A percentile compares a stretch with the other conserved stretches of the same genome.
These are phyloP conservation scores for Russula sp. DNA, from an alignment of 768 basidiomycete species.

Conservation along the genomic window DNA sequence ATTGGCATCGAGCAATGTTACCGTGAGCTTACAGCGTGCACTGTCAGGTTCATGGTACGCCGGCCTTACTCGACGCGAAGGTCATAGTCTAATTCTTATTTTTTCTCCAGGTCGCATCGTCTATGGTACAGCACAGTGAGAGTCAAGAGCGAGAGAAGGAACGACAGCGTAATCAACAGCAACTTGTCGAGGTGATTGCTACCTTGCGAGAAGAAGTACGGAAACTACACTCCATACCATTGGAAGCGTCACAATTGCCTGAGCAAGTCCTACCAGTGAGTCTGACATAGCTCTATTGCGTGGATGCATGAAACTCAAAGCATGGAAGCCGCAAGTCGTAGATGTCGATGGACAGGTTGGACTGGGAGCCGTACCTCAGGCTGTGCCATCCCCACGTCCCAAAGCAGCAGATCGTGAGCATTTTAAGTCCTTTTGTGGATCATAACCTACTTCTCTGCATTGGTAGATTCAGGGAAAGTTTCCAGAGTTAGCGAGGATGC, in stretches of 20 bases:
- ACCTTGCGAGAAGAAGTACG: slow-evolving; percentile 6
- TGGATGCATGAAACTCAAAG: background rate
- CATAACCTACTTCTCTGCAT: background rate
- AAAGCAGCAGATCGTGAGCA: slow-evolving; percentile 14
- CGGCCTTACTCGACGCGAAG: background rate
- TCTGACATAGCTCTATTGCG: background rate
- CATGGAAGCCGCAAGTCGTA: background rate
- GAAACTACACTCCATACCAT: background rate
- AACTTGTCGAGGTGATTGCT: slow-evolving; percentile 4
- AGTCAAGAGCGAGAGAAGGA: slow-evolving; percentile 1
- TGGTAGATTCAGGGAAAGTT: slow-evolving; percentile 36
- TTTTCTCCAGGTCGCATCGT: slow-evolving; percentile 11
- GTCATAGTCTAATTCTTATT: background rate
- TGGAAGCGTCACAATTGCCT: background rate
- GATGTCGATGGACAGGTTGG: background rate
- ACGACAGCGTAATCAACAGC: background rate
- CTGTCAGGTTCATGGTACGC: slow-evolving; percentile 41
- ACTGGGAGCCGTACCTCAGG: background rate
- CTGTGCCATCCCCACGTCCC: background rate
- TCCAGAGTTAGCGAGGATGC: slow-evolving; percentile 35
- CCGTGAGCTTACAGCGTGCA: slow-evolving; percentile 40
- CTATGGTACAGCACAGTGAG: background rate
- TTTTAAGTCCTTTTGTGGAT: background rate
- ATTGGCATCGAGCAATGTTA: slow-evolving; percentile 42
- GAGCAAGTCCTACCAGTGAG: slow-evolving; percentile 10